Base-by-base conservation (phyloP, 257 asterid species). In the Nicotiana benthamiana region DNA sequence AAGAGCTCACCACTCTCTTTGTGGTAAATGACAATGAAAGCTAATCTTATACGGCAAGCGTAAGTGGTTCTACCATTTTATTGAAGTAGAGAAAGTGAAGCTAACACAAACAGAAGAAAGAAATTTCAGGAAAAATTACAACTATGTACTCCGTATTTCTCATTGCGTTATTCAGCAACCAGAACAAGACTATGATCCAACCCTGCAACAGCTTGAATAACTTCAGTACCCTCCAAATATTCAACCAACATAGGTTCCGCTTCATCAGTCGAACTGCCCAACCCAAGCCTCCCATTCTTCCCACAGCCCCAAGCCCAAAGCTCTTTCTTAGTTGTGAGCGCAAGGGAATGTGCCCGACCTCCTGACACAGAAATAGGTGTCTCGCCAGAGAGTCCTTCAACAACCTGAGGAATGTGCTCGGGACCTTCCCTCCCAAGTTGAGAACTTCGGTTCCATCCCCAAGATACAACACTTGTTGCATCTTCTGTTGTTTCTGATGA, bases 281-380 rank as follows among this genome's bases (percentile, higher is more conserved):
- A 83, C 62, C 98, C 98, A 2, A 93, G 97, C 82, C 99, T 86
- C 32, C 99, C 97, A 57, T 94, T 93, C 79, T 92, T 91, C 82
- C 99, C 99, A 34, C 96, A 89, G 40, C 99, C 99, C 99, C 99
- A 96, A 51, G 86, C 82, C 97, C 95, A 94, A 11, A 92, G 87
- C 87, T 91, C 92, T 59, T 82, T 84, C 80, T 86, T 86, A 60
- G 79, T 84, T 0, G 96, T 94, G 70, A 92, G 87, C 48, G 89
- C 95, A 81, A 92, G 13, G 15, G 97, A 91, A 89, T 94, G 96
- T 34, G 86, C 97, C 13, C 97, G 89, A 11, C 99, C 99, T 51
- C 97, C 99, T 0, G 90, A 89, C 48, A 87, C 89, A 48, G 89
- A 89, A 67, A 90, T 64, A 0, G 92, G 90, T 65, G 51, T 78